phyloP scores from a whole-genome alignment of 768 basidiomycete species.

The Amyloporia xantha region DNA sequence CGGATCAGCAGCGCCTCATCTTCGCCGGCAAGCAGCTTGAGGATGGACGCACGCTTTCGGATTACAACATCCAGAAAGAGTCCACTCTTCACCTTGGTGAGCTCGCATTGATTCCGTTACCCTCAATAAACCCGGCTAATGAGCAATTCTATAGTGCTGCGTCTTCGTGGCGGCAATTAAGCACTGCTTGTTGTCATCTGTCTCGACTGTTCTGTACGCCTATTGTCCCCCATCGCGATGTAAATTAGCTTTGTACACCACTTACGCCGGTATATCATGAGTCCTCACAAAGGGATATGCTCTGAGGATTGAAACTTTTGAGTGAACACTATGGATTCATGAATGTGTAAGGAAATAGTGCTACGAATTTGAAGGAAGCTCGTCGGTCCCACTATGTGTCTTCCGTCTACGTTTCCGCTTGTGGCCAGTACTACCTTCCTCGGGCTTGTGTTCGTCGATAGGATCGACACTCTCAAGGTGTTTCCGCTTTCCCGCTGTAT shows the following conservation, averaged over 20 bases:
- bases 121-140: too few species aligned
- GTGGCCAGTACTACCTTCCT: slow-evolving; percentile 14
- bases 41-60: slow-evolving; percentile 26
- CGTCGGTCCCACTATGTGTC: not conserved
- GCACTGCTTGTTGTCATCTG: not conserved
- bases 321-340: too few species aligned
- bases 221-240: not conserved
- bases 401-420: slow-evolving; percentile 25
- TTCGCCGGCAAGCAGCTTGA: slow-evolving; percentile 29
- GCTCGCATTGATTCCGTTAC: slow-evolving; percentile 4
- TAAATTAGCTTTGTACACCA: not conserved
- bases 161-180: slow-evolving; percentile 65
- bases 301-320: too few species aligned
- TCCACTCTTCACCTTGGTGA: slow-evolving; percentile 30
- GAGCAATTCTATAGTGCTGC: slow-evolving; percentile 47
- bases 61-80: slow-evolving; percentile 33
- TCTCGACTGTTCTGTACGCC: not conserved
- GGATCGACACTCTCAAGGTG: not conserved
- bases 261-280: too few species aligned
- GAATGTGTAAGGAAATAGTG: too few species aligned
- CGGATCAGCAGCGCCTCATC: slow-evolving; percentile 27
- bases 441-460: too few species aligned
- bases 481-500: slow-evolving; percentile 24
- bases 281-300: too few species aligned
- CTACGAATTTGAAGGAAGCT: too few species aligned